Percentiles rank a stretch among this genome's conserved stretches.
Conservation (phyloP, 2,329 filamentous ascomycete genomes). For the Fusarium protoensiforme region DNA sequence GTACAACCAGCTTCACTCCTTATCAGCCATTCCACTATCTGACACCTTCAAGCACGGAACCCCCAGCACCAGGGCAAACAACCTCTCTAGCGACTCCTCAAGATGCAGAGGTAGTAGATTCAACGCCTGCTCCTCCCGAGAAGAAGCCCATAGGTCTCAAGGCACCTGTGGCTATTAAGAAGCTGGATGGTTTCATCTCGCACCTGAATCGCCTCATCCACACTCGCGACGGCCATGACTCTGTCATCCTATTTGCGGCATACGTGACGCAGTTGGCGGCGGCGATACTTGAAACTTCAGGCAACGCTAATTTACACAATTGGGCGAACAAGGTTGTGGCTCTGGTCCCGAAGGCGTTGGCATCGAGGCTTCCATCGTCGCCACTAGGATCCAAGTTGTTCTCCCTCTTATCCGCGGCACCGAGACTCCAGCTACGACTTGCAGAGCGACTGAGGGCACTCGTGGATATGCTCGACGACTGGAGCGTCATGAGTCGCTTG, state of each 20-base stretch:
- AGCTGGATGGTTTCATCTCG: constrained; percentile 21
- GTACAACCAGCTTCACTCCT: background rate
- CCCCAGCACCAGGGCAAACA: background rate
- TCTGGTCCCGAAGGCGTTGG: fast-evolving
- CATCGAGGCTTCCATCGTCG: fast-evolving
- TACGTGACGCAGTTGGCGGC: constrained; percentile 25
- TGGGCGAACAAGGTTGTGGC: background rate
- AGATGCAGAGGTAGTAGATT: background rate
- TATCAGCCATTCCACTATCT: background rate
- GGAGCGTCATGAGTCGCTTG: constrained; percentile 28
- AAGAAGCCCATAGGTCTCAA: background rate
- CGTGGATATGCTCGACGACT: constrained; percentile 28
- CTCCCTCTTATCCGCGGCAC: background rate
- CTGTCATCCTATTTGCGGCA: constrained; percentile 23
- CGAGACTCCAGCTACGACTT: background rate
- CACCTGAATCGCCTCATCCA: constrained; percentile 21
- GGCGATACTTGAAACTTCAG: constrained; percentile 9
- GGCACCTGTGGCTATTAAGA: background rate
- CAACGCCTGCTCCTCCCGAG: background rate
- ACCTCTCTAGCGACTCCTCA: background rate
- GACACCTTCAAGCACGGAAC: background rate
- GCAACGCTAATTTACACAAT: background rate
- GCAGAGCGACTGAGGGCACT: constrained; percentile 14
- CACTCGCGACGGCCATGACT: constrained; percentile 28
- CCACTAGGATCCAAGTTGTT: background rate